Evolutionary conservation across 1,284 basidiomycete genomes (phyloP), one percentile per base, ranked within the genome.

Genomic region (Melampsora larici-populina): DNA sequence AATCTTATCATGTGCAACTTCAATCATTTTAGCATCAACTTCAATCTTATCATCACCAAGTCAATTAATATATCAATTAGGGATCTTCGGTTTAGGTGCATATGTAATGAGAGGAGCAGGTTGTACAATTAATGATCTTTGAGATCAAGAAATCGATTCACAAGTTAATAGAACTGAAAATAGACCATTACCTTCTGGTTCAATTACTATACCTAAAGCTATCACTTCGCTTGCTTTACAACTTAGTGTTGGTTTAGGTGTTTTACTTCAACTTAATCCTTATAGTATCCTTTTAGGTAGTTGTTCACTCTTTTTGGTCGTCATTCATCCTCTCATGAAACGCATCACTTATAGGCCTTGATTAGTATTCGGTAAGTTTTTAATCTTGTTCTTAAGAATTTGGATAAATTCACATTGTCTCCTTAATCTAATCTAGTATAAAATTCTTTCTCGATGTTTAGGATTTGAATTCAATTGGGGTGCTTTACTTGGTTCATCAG

Each of bases 61-160:
- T n/a, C n/a, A n/a, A n/a, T n/a, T n/a, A n/a, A n/a, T n/a, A n/a
- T n/a, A n/a, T n/a, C n/a, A n/a, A n/a, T n/a, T n/a, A n/a, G n/a
- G 88, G 33, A 86, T 99, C 0, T 99, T 99, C 82, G 95, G 92
- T 0, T 84, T 91, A 3, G 97, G 97, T 0, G 94, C 97, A 0
- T 82, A 97, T 62, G 88, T 99, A 75, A 99, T 99, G 97, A 90
- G 97, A n/a, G 94, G 97, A 8, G 97, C 97, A 7, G 97, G 97
- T 7, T 99, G 97, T 84, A 98, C 94, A 0, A 97, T 99, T 82
- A 99, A 99, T 83, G 97, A 99, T 83, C 91, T 99, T 90, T 99
- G 97, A 95, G 97, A 99, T 84, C 87, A 88, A 80, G 89, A 92
- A 81, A 88, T 97, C 78, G 97, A 99, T 86, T 90, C 89, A 82